These are phyloP conservation scores for Dalbergia cochinchinensis DNA, from an alignment of 306 rosid genomes.

Conservation along the genomic window DNA sequence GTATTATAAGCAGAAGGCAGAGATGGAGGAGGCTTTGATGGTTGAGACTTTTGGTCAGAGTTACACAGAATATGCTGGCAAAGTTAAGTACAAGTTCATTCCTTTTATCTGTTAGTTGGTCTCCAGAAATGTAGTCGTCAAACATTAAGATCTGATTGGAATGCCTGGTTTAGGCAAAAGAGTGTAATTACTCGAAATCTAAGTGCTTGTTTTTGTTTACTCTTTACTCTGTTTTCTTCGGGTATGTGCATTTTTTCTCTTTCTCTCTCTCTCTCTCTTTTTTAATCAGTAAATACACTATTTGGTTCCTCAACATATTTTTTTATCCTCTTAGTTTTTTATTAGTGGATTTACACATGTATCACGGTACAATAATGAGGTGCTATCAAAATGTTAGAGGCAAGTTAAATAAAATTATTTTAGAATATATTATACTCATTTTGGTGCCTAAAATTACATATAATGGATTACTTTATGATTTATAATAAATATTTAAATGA, in stretches of 20 bases:
- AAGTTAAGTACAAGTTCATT: slow-evolving; percentile 81
- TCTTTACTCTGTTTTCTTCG: slow-evolving; percentile 17
- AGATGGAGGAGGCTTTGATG: slow-evolving; percentile 90
- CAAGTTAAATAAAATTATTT: too few species aligned
- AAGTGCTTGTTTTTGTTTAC: slow-evolving; percentile 25
- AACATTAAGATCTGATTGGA: slow-evolving; percentile 38
- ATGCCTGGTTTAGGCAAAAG: slow-evolving; percentile 46
- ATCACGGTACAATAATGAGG: too few species aligned
- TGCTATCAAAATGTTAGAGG: too few species aligned
- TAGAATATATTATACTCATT: too few species aligned
- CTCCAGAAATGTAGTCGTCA: slow-evolving; percentile 37
- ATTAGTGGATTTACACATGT: too few species aligned
- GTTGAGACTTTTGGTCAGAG: slow-evolving; percentile 80
- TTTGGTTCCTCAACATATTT: too few species aligned
- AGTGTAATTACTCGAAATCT: slow-evolving; percentile 29
- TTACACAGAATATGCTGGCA: slow-evolving; percentile 77
- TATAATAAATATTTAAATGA: too few species aligned
- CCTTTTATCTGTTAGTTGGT: slow-evolving; percentile 78
- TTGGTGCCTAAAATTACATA: too few species aligned
- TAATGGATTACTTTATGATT: too few species aligned
- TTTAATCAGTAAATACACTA: too few species aligned
- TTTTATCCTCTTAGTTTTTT: too few species aligned
- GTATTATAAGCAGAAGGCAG: slow-evolving; percentile 88
- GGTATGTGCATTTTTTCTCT: not conserved
- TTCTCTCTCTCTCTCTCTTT: too few species aligned